Evolutionary conservation across 768 basidiomycete species (phyloP).

Genomic region (Serendipita sp.): DNA sequence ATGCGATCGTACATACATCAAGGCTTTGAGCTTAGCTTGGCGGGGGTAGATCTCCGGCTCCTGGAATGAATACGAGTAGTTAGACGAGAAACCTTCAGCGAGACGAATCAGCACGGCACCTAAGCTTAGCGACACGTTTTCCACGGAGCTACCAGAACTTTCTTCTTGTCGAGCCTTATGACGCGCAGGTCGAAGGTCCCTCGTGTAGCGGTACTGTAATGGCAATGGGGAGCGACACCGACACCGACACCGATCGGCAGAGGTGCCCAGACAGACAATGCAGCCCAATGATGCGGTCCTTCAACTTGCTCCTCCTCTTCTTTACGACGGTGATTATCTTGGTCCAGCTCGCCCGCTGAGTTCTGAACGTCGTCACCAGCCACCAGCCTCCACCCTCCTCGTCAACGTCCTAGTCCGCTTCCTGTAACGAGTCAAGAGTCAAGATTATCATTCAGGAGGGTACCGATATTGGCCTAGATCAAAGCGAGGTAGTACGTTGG

Average conservation of each 20-base stretch:
- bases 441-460: constrained; percentile 5
- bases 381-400: constrained; percentile 11
- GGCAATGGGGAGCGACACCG: constrained; percentile 13
- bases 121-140: too few relatives aligned
- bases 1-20: constrained; percentile 10
- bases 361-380: constrained; percentile 11
- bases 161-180: too few relatives aligned
- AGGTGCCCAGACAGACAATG: constrained; percentile 16
- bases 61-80: constrained; percentile 15
- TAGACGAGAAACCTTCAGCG: too few relatives aligned
- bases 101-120: too few relatives aligned
- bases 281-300: constrained; percentile 16
- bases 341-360: constrained; percentile 10
- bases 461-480: constrained; percentile 17
- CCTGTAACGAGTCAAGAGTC: constrained; percentile 11
- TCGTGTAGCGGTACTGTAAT: constrained; percentile 10
- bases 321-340: constrained; percentile 13
- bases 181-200: too few relatives aligned
- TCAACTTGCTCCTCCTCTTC: constrained; percentile 15
- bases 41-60: constrained; percentile 11
- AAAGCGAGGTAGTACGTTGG: constrained; percentile 13
- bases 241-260: constrained; percentile 10
- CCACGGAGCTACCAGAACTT: too few relatives aligned
- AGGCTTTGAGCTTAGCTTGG: constrained; percentile 12
- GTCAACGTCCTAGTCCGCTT: constrained; percentile 10